A percentile compares a stretch with the other conserved stretches of the same genome.
These are phyloP conservation scores for Vitis vinifera DNA, from an alignment of 164 flowering plant species.

Conservation along the genomic window DNA sequence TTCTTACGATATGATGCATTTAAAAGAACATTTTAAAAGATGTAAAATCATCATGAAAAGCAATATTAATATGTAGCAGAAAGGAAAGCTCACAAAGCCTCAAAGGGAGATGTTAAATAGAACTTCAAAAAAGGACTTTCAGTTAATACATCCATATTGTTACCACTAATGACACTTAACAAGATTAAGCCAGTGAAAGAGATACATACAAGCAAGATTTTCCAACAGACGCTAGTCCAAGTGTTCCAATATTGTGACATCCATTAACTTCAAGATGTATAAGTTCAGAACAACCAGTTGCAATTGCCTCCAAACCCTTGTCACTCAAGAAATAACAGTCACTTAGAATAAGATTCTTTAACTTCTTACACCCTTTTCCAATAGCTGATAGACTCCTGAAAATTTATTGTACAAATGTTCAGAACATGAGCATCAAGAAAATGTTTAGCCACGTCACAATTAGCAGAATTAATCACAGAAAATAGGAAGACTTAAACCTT, in stretches of 20 bases:
- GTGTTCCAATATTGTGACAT: conserved; percentile 83
- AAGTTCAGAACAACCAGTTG: conserved; percentile 75
- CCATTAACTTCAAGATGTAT: conserved; percentile 91
- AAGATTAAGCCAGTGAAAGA: neutral
- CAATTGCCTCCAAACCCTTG: conserved; percentile 77
- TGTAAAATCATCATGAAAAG: neutral
- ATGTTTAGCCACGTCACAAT: neutral
- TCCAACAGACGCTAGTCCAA: conserved; percentile 78
- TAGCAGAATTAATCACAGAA: neutral
- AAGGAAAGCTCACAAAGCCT: neutral
- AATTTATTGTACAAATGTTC: conserved; percentile 3
- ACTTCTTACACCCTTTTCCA: conserved; percentile 79
- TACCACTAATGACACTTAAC: neutral
- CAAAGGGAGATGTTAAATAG: neutral
- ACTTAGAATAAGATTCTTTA: conserved; percentile 70
- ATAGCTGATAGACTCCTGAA: conserved; percentile 82
- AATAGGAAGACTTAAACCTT: neutral
- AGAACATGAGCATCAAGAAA: conserved; percentile 1
- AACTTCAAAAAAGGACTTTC: neutral
- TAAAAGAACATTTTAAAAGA: neutral
- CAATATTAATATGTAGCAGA: neutral
- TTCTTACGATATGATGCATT: too few species aligned
- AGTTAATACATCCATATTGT: neutral
- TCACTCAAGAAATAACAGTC: conserved; percentile 84
- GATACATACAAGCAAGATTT: conserved; percentile 69